Evolutionary conservation across 805 yeast genomes (phyloP), one percentile per base, ranked within the genome.

Genomic region (Huiozyma sinensis): DNA sequence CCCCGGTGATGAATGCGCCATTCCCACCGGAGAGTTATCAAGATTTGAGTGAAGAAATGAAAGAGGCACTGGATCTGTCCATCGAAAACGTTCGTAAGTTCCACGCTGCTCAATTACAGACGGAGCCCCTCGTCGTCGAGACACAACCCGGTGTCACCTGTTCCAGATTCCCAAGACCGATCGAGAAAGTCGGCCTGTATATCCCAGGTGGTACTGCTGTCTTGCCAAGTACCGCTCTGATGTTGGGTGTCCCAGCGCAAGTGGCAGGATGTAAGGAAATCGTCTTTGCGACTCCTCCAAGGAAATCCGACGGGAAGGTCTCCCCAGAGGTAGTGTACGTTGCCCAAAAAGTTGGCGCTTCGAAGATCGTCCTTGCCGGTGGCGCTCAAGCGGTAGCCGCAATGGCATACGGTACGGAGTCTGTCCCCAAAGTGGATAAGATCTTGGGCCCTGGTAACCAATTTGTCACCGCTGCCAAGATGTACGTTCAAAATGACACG

Each of bases 321-420:
- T 86, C 96, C 6, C 97, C 98, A 4, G 99, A 92, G 64, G 96
- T 92, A 44, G 96, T 88, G 12, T 92, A 92, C 56, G 97, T 92
- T 44, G 98, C 99, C 17, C 86, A 87, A 66, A 88, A 88, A 65
- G 81, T 92, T 51, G 97, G 97, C 46, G 97, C 97, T 36, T 73
- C 78, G 47, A 76, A 81, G 54, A 88, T 92, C 57, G 87, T 92
- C 7, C 71, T 92, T 55, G 98, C 98, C 1, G 99, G 99, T 56
- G 99, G 99, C 58, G 98, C 98, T 4, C 99, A 92, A 71, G 99
- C 98, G 6, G 86, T 92, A 42, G 95, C 97, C 39, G 95, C 99
- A 5, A 78, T 92, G 95, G 98, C 98, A 1, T 92, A 92, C 63
- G 99, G 99, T 61, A 92, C 98, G 10, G 87, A 86, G 55, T 69